These are phyloP conservation scores for Sporothrix phasma DNA, from an alignment of 2,329 filamentous ascomycete species.

Conservation along the genomic window DNA sequence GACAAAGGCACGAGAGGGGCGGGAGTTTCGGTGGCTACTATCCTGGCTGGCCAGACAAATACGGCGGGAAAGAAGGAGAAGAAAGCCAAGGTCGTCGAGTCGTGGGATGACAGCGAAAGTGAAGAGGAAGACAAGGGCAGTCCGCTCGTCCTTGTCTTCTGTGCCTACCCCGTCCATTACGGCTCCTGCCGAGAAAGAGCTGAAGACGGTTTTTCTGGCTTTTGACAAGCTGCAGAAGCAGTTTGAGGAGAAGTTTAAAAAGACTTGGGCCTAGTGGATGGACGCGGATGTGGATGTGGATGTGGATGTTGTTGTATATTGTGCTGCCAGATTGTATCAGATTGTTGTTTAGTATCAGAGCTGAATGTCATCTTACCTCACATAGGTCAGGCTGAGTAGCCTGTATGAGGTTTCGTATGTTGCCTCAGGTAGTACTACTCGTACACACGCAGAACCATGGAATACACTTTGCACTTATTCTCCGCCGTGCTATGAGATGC, in stretches of 20 bases:
- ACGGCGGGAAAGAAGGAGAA: constrained; percentile 24
- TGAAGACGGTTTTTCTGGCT: background rate
- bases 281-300: too few species aligned
- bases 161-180: background rate
- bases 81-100: background rate
- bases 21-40: background rate
- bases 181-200: background rate
- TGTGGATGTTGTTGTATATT: too few species aligned
- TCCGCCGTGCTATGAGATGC: too few species aligned
- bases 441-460: too few species aligned
- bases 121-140: background rate
- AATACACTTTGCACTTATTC: too few species aligned
- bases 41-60: background rate
- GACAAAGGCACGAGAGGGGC: background rate
- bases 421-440: too few species aligned
- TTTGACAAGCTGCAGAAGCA: background rate
- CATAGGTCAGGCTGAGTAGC: too few species aligned
- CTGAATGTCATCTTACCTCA: too few species aligned
- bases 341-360: too few species aligned
- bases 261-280: background rate
- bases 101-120: background rate
- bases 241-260: background rate
- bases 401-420: too few species aligned
- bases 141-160: too few species aligned
- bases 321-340: background rate